Percentiles rank a stretch among this genome's conserved stretches.
Conservation (phyloP, 73 alveolate species). For the Paramecium tetraurelia region DNA sequence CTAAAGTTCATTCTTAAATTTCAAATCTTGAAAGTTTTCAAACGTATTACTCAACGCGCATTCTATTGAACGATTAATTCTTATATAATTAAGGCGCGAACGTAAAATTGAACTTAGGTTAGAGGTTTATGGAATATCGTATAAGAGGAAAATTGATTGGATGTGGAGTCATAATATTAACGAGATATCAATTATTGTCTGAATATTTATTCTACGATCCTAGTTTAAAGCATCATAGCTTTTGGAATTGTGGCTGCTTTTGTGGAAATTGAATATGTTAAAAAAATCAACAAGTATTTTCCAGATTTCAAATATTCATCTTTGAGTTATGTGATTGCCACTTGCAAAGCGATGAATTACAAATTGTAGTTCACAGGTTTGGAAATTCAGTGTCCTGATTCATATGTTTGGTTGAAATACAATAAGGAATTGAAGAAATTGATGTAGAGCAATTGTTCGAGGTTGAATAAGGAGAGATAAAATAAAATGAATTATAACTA, state of each 20-base stretch:
- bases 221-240: constrained; percentile 71
- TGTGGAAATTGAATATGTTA: constrained; percentile 88
- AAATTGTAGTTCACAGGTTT: constrained; percentile 60
- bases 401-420: neutral
- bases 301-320: constrained; percentile 79
- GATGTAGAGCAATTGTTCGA: neutral
- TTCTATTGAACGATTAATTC: neutral
- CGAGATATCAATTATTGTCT: constrained; percentile 71
- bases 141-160: constrained; percentile 83
- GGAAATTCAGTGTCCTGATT: neutral
- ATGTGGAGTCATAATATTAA: constrained; percentile 81
- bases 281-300: constrained; percentile 62
- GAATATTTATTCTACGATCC: constrained; percentile 91
- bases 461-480: neutral
- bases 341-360: constrained; percentile 75
- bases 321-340: constrained; percentile 83
- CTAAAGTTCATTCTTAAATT: neutral
- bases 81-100: neutral
- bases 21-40: neutral
- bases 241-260: constrained; percentile 86
- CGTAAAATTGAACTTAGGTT: constrained; percentile 67
- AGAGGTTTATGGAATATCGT: constrained; percentile 75
- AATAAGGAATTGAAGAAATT: neutral
- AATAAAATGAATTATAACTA: neutral
- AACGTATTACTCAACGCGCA: neutral